Evolutionary conservation across 768 basidiomycete species (phyloP), one percentile per base, ranked within the genome.

Genomic region (Symmetrospora coprosmae): DNA sequence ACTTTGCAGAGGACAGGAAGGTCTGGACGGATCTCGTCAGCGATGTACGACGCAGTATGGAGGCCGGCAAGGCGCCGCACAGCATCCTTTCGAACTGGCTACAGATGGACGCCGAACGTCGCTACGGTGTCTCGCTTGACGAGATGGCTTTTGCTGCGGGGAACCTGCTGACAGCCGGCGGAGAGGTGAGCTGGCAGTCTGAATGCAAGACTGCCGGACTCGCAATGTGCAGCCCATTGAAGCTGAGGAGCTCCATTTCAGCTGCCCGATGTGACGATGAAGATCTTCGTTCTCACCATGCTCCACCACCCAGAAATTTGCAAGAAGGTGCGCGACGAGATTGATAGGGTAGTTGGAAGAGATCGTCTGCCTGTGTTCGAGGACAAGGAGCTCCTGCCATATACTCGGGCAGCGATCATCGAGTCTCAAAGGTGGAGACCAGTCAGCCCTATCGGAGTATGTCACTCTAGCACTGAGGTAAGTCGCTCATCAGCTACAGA

Each of bases 311-410:
- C 61, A 23, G 39, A 62, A 19, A 14, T 8, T 2, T 28, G 39
- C 11, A 17, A 7, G 31, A 43, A 46, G 38, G 68, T 64, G 9
- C 68, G 64, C 47, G 62, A 27, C 8, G 68, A 69, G 48, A 49
- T 69, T 25, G 68, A 69, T 47, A 34, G 43, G 4, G 59, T 64
- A n/a, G 67, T 68, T n/a, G 68, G 68, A 8, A 4, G 46, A 4
- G 64, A 67, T 31, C 65, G 68, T 28, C 28, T 66, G 2, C 68
- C 68, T n/a, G 50, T 45, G 11, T 65, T 67, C 30, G 64, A 48
- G 2, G 68, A 69, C 45, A 37, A 63, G 31, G 51, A 63, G 21
- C 46, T 62, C 6, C 53, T 69, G n/a, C 65, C 65, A 2, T 67
- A 53, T 39, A 52, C 60, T 5, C 37, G 38, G 2, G 68, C 68